phyloP scores from a whole-genome alignment of 345 rosid species.

The Litchi chinensis region DNA sequence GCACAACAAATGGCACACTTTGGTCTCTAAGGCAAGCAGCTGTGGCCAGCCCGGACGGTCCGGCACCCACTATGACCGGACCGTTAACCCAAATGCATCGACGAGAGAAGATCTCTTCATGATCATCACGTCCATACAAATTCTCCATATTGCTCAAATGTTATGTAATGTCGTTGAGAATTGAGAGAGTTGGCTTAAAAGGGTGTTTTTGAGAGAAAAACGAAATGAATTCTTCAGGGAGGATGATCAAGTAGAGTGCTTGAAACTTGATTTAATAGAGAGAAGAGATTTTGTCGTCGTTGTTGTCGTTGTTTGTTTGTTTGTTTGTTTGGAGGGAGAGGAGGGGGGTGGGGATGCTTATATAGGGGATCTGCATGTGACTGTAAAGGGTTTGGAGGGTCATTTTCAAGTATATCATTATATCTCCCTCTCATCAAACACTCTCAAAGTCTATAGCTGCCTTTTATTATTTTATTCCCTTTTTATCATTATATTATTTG shows the following conservation, averaged over 20 bases:
- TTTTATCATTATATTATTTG: slow-evolving; percentile 16
- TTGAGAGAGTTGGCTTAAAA: too few relatives aligned
- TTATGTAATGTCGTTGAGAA: neutral
- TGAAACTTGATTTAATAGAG: neutral
- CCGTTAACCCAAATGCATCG: slow-evolving; percentile 75
- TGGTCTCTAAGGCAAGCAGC: slow-evolving; percentile 80
- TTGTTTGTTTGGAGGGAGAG: slow-evolving; percentile 22
- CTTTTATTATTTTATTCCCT: slow-evolving; percentile 10
- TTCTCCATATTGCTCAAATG: slow-evolving; percentile 39
- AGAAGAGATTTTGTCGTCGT: neutral
- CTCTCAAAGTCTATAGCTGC: slow-evolving; percentile 14
- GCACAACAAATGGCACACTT: slow-evolving; percentile 69
- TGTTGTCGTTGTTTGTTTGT: slow-evolving; percentile 14
- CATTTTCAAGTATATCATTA: slow-evolving; percentile 34
- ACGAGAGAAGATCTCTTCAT: slow-evolving; percentile 41
- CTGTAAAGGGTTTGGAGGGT: slow-evolving; percentile 16
- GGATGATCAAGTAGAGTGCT: too few relatives aligned
- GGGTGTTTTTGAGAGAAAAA: neutral
- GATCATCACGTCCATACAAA: slow-evolving; percentile 44
- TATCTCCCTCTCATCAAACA: too few relatives aligned
- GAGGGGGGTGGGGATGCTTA: slow-evolving; percentile 20
- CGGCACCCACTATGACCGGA: slow-evolving; percentile 83
- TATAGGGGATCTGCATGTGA: slow-evolving; percentile 32
- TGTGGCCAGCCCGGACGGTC: slow-evolving; percentile 83
- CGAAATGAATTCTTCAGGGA: neutral